A percentile compares a stretch with the other conserved stretches of the same genome.
Conservation (phyloP, 805 yeast genomes). For the Metschnikowia colocasiae region DNA sequence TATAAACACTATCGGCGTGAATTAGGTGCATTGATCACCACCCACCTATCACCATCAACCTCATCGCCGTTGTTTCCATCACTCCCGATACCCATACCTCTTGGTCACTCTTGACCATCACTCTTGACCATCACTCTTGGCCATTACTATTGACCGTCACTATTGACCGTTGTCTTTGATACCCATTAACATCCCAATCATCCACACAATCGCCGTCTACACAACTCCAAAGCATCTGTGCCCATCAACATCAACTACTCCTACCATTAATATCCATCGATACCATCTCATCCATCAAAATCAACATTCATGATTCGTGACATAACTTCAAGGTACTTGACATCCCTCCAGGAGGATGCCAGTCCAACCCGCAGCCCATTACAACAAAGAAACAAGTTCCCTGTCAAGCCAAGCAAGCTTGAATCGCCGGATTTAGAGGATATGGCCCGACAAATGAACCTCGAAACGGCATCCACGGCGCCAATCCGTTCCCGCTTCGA, state of each 20-base stretch:
- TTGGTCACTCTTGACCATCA: too few species aligned
- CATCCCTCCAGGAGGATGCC: constrained; percentile 26
- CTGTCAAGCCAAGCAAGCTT: constrained; percentile 13
- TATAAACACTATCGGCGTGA: too few species aligned
- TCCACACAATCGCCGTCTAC: too few species aligned
- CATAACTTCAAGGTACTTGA: constrained; percentile 35
- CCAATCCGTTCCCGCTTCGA: constrained; percentile 33
- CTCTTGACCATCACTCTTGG: too few species aligned
- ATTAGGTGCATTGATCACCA: neutral
- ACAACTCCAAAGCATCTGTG: too few species aligned
- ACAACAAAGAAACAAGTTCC: constrained; percentile 26
- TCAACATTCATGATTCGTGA: constrained; percentile 21
- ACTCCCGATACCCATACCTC: too few species aligned
- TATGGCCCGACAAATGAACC: constrained; percentile 35
- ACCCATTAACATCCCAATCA: too few species aligned
- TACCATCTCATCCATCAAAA: neutral
- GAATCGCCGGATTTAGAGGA: constrained; percentile 34
- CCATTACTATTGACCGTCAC: too few species aligned
- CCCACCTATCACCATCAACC: too few species aligned
- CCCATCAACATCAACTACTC: neutral
- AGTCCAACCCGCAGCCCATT: constrained; percentile 29
- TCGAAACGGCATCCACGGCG: constrained; percentile 24
- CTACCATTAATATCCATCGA: too few species aligned
- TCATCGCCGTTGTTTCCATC: too few species aligned
- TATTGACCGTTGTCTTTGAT: too few species aligned